phyloP scores from a whole-genome alignment of 1,139 yeast genomes.

The Saccharomyces hybrid region DNA sequence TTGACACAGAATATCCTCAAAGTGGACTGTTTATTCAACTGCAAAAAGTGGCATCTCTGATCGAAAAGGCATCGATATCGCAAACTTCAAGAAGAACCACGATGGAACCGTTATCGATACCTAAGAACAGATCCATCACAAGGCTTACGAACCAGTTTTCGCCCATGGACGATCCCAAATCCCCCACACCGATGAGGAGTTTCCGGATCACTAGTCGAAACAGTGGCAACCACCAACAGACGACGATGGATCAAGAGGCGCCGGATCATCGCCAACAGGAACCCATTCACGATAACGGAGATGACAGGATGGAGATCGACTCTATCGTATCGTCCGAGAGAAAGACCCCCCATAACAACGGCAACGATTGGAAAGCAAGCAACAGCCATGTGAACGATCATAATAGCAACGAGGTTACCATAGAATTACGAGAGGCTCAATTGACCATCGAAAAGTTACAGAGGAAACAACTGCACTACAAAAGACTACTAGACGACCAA shows the following conservation, averaged over 20 bases:
- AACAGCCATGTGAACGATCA: neutral
- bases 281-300: neutral
- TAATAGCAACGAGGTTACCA: neutral
- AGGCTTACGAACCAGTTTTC: neutral
- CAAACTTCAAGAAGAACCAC: neutral
- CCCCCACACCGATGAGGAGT: constrained; percentile 24
- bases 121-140: neutral
- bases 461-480: constrained; percentile 23
- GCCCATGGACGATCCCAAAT: constrained; percentile 10
- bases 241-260: neutral
- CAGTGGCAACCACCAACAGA: neutral
- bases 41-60: constrained; percentile 43
- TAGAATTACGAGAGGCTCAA: neutral
- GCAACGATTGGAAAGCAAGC: neutral
- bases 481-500: constrained; percentile 28
- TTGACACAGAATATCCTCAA: constrained; percentile 51
- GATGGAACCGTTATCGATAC: neutral
- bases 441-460: constrained; percentile 14
- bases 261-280: neutral
- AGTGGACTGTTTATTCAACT: constrained; percentile 72
- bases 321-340: neutral
- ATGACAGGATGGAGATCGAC: constrained; percentile 1
- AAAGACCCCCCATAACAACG: neutral
- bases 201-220: constrained; percentile 6
- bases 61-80: constrained; percentile 15